A percentile compares a stretch with the other conserved stretches of the same genome.
phyloP scores from a whole-genome alignment of 495 filamentous ascomycete species.

The Penicillium alfredii region DNA sequence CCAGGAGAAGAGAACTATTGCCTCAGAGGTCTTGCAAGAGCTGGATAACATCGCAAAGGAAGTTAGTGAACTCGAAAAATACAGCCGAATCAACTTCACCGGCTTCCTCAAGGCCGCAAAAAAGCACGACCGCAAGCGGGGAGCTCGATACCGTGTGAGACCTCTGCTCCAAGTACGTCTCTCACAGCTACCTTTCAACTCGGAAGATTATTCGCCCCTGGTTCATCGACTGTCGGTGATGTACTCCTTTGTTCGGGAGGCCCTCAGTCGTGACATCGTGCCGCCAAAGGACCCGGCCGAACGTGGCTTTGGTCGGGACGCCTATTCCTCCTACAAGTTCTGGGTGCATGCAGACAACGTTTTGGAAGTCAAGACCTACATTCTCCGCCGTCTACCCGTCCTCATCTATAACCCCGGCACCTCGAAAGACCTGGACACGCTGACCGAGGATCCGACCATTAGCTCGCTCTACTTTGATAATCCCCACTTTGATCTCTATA shows the following conservation, averaged over 20 bases:
- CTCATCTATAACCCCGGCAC: slow-evolving; percentile 87
- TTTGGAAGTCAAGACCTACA: slow-evolving; percentile 90
- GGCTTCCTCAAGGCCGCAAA: slow-evolving; percentile 97
- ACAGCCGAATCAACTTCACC: slow-evolving; percentile 93
- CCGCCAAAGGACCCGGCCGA: slow-evolving; percentile 38
- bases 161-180: slow-evolving; percentile 86
- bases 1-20: slow-evolving; percentile 42
- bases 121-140: slow-evolving; percentile 93
- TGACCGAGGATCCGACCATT: slow-evolving; percentile 78
- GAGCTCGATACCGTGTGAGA: slow-evolving; percentile 73
- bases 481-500: slow-evolving; percentile 75
- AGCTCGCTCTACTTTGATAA: slow-evolving; percentile 96
- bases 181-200: slow-evolving; percentile 85
- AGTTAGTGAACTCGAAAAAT: slow-evolving; percentile 88
- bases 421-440: slow-evolving; percentile 68
- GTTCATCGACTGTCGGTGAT: slow-evolving; percentile 83
- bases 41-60: slow-evolving; percentile 84
- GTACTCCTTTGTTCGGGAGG: slow-evolving; percentile 89
- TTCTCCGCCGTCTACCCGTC: slow-evolving; percentile 81
- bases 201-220: slow-evolving; percentile 86
- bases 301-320: slow-evolving; percentile 47
- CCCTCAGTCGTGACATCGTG: slow-evolving; percentile 51
- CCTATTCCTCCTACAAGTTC: slow-evolving; percentile 92
- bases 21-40: slow-evolving; percentile 68
- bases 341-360: slow-evolving; percentile 96